phyloP scores from a whole-genome alignment of 306 rosid species.

The Medicago ruthenica region DNA sequence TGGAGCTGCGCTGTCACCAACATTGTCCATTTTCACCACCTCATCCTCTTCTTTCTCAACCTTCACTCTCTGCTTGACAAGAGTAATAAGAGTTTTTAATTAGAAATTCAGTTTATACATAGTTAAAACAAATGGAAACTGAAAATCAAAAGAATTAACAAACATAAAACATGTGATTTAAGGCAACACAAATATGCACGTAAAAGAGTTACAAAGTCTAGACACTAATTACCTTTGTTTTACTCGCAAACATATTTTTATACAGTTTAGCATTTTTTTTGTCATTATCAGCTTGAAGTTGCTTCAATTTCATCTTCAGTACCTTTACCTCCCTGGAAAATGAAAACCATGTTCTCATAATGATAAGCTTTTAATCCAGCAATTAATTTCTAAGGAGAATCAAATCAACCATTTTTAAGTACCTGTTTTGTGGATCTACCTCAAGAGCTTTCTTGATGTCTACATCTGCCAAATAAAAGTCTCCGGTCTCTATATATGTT shows the following conservation, averaged over 20 bases:
- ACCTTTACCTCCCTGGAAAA: conserved; percentile 62
- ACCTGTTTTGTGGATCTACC: conserved; percentile 72
- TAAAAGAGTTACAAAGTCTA: conserved; percentile 13
- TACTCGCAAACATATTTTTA: conserved; percentile 57
- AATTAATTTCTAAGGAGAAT: conserved; percentile 4
- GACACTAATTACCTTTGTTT: conserved; percentile 53
- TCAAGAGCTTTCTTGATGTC: conserved; percentile 79
- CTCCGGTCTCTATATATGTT: conserved; percentile 57
- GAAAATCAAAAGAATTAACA: conserved; percentile 26
- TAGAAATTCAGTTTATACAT: background rate
- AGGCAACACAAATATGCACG: background rate
- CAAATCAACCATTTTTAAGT: conserved; percentile 30
- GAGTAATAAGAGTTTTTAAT: conserved; percentile 9
- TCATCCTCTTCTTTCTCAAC: conserved; percentile 54
- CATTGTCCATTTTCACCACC: conserved; percentile 38
- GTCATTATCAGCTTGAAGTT: conserved; percentile 62
- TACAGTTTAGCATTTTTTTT: conserved; percentile 70
- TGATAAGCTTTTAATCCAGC: conserved; percentile 14
- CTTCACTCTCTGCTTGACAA: conserved; percentile 62
- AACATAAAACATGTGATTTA: background rate
- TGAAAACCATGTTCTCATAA: conserved; percentile 15
- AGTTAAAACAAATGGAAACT: background rate
- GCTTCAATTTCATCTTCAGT: conserved; percentile 67
- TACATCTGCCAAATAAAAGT: conserved; percentile 55
- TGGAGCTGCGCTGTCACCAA: conserved; percentile 41